A percentile compares a stretch with the other conserved stretches of the same genome.
These are phyloP conservation scores for Arthrobotrys conoides DNA, from an alignment of 2,329 filamentous ascomycete species.

Conservation along the genomic window DNA sequence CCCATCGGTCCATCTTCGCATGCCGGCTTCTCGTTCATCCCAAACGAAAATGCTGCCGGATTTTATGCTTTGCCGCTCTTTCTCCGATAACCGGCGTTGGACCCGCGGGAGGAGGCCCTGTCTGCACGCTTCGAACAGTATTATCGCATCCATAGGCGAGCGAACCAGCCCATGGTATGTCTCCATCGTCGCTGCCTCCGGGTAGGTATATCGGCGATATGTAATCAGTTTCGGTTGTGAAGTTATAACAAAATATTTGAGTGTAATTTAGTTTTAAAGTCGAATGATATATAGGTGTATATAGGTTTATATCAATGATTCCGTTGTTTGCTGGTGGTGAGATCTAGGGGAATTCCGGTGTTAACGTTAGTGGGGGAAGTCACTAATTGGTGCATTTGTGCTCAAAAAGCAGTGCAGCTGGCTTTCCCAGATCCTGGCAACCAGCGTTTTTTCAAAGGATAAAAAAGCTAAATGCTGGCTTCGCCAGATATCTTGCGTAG, in stretches of 20 bases:
- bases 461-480: not conserved
- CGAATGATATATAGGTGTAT: not conserved
- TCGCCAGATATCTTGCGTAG: constrained; percentile 22
- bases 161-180: constrained; percentile 96
- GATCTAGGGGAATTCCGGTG: not conserved
- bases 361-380: constrained; percentile 16
- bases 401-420: constrained; percentile 25
- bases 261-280: not conserved
- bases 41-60: constrained; percentile 99
- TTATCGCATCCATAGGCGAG: constrained; percentile 96
- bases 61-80: constrained; percentile 94
- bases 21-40: constrained; percentile 98
- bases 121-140: constrained; percentile 97
- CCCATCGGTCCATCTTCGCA: constrained; percentile 98
- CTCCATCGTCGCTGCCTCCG: constrained; percentile 77
- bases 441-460: not conserved
- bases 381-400: constrained; percentile 26
- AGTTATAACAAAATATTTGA: not conserved
- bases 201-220: constrained; percentile 25
- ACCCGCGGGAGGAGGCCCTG: constrained; percentile 90
- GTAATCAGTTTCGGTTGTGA: constrained; percentile 2
- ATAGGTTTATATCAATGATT: not conserved
- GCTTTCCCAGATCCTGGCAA: constrained; percentile 23
- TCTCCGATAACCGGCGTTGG: constrained; percentile 92
- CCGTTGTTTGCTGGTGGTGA: not conserved